Evolutionary conservation across 2,329 filamentous ascomycete genomes (phyloP), one percentile per base, ranked within the genome.

Genomic region (Ophiostoma novo-ulmi): DNA sequence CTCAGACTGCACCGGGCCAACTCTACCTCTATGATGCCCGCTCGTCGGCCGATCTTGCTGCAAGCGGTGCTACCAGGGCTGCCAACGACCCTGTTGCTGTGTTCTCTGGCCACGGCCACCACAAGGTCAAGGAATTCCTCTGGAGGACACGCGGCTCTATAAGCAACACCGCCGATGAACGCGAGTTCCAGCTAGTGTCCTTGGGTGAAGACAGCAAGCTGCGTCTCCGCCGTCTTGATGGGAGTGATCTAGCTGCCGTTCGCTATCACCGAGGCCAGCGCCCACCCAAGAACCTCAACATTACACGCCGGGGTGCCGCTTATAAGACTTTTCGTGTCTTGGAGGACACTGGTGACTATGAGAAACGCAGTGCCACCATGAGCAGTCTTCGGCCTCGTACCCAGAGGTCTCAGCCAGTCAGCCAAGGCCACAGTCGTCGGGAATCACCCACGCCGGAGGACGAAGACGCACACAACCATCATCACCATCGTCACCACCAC

Each of bases 121-220:
- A 88, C 75, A 89, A 94, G 77, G 93, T 92, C 39, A 97, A 95
- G 77, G 94, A 97, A 76, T 97, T 97, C 73, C 81, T 97, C 13
- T 97, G 94, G 94, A 87, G 94, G 77, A 87, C 88, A 67, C 88
- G 94, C 70, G 94, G 94, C 52, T 80, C 80, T 20, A 83, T 89
- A 26, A 85, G 86, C 22, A 85, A 87, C 70, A 85, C 86, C n/a
- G 80, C 90, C 65, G 94, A 97, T 76, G 84, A 93, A 73, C 88
- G 94, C 75, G 94, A 97, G 69, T 97, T 97, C 74, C 94, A 97
- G 78, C 84, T 97, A 22, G 92, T 97, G 0, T 94, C 94, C 0
- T 97, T 94, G 94, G 93, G 93, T 36, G 89, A 91, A 67, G 94
- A 97, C 78, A 91, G 91, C 74, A 87, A 93, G 76, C 82, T 97